These are phyloP conservation scores for Lachancea meyersii DNA, from an alignment of 805 yeast species.

Conservation along the genomic window DNA sequence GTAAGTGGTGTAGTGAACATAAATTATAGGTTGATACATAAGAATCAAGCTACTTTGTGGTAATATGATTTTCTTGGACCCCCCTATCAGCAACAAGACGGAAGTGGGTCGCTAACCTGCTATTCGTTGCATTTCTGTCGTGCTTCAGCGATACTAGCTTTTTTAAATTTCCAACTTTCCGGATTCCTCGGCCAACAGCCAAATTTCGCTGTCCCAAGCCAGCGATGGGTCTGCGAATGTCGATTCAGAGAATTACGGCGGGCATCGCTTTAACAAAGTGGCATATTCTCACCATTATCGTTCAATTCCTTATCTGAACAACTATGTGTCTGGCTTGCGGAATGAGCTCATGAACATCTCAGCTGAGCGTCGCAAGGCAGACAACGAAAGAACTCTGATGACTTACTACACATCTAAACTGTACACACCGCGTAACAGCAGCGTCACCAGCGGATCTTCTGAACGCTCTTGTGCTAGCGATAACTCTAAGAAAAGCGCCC, in stretches of 20 bases:
- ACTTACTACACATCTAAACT: conserved; percentile 8
- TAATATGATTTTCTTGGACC: background rate
- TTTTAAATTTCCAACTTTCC: background rate
- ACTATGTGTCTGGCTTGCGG: conserved; percentile 6
- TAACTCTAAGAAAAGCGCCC: conserved; percentile 1
- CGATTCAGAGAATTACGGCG: background rate
- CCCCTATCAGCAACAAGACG: background rate
- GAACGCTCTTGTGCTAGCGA: conserved; percentile 1
- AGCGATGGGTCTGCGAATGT: background rate
- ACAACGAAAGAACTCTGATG: conserved; percentile 6
- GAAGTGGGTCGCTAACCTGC: background rate
- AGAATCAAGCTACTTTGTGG: background rate
- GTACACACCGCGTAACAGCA: conserved; percentile 3
- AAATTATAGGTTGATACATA: background rate
- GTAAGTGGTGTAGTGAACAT: background rate
- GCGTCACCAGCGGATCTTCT: conserved; percentile 6
- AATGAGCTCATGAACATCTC: conserved; percentile 4
- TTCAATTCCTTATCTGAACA: conserved; percentile 1
- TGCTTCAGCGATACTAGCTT: background rate
- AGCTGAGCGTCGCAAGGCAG: conserved; percentile 7
- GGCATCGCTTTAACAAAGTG: background rate
- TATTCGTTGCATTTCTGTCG: background rate
- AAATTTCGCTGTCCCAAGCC: background rate
- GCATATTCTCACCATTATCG: background rate
- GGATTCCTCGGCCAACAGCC: conserved; percentile 3